phyloP scores from a whole-genome alignment of 129 eudicot genomes.

The Cynara cardunculus region DNA sequence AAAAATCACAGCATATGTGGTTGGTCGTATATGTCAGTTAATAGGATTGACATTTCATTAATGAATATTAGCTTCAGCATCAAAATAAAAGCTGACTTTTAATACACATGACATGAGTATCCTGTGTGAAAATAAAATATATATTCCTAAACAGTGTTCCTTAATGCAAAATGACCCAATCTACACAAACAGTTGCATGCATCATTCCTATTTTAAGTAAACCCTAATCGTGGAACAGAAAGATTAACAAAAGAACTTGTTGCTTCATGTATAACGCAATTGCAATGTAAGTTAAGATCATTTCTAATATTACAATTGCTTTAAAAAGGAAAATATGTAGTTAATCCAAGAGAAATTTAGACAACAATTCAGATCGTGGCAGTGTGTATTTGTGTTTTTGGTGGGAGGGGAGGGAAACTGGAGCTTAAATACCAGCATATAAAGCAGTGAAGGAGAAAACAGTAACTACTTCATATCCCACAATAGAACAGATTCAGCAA shows the following conservation, averaged over 20 bases:
- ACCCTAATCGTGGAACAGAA: not conserved
- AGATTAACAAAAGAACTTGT: not conserved
- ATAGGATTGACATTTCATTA: not conserved
- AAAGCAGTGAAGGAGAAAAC: not conserved
- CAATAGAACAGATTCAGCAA: not conserved
- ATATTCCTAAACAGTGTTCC: not conserved
- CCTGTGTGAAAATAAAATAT: not conserved
- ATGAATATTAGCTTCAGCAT: not conserved
- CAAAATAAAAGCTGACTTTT: not conserved
- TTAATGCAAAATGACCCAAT: not conserved
- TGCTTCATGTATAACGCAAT: not conserved
- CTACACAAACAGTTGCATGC: not conserved
- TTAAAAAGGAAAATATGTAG: not conserved
- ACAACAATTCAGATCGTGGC: not conserved
- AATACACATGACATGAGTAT: not conserved
- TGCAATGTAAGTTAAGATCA: not conserved
- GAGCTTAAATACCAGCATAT: not conserved
- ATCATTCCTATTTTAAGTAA: not conserved
- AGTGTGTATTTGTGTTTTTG: not conserved
- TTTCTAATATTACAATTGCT: not conserved
- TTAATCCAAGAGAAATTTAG: not conserved
- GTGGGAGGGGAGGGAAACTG: not conserved
- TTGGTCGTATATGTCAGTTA: not conserved
- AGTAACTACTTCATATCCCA: not conserved
- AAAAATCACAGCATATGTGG: not conserved